Evolutionary conservation across 768 basidiomycete genomes (phyloP).

Genomic region (Hericium coralloides): DNA sequence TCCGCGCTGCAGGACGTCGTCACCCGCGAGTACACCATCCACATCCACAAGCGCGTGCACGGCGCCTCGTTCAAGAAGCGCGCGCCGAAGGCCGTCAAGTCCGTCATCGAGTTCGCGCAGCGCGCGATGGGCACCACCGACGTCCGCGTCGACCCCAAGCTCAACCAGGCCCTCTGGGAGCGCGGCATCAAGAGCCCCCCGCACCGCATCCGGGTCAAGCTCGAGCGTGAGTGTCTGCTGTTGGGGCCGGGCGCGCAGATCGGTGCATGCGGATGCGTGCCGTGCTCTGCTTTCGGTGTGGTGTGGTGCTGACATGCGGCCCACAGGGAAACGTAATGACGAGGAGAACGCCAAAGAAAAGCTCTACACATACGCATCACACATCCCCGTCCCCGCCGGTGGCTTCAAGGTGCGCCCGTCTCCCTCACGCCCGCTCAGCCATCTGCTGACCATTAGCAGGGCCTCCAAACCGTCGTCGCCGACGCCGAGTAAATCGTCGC

Average conservation of each 20-base stretch:
- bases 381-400: conserved; percentile 56
- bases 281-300: background rate
- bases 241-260: too few relatives aligned
- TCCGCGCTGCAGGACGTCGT: conserved; percentile 98
- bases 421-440: conserved; percentile 7
- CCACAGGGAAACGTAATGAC: conserved; percentile 91
- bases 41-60: conserved; percentile 91
- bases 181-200: conserved; percentile 93
- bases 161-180: conserved; percentile 95
- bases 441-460: conserved; percentile 34
- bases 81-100: conserved; percentile 94
- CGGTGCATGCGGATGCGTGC: too few relatives aligned
- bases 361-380: conserved; percentile 84
- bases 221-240: conserved; percentile 63
- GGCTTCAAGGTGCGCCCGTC: conserved; percentile 71
- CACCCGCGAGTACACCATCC: conserved; percentile 97
- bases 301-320: background rate
- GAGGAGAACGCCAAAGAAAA: conserved; percentile 99
- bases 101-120: conserved; percentile 82
- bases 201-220: conserved; percentile 83
- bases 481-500: conserved; percentile 58
- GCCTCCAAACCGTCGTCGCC: conserved; percentile 74
- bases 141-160: conserved; percentile 88
- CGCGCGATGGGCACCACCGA: conserved; percentile 95
- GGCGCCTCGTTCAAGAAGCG: conserved; percentile 96